A percentile compares a stretch with the other conserved stretches of the same genome.
Evolutionary conservation across 805 yeast genomes (phyloP).

Genomic region (Ogataea paradorogensis): DNA sequence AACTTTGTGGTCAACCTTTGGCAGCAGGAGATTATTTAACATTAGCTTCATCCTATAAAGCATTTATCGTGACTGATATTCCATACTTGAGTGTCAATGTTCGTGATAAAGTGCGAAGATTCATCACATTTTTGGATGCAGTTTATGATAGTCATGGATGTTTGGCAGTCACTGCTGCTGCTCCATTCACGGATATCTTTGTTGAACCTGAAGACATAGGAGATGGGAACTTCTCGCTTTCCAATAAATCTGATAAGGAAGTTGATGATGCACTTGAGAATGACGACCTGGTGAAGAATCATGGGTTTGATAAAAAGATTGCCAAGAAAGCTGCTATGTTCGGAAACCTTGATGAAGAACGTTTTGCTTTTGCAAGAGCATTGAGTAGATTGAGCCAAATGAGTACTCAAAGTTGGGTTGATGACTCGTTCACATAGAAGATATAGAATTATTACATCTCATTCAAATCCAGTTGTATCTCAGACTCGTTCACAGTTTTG

Average conservation of each 20-base stretch:
- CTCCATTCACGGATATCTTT: conserved; percentile 78
- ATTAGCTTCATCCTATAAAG: conserved; percentile 68
- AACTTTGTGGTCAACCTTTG: conserved; percentile 81
- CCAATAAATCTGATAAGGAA: conserved; percentile 28
- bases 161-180: conserved; percentile 85
- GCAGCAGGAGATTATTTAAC: conserved; percentile 95
- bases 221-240: conserved; percentile 43
- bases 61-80: conserved; percentile 88
- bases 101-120: conserved; percentile 83
- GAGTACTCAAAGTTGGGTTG: conserved; percentile 90
- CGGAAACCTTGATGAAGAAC: conserved; percentile 83
- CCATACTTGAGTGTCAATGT: conserved; percentile 77
- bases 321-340: conserved; percentile 75
- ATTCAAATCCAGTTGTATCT: conserved; percentile 53
- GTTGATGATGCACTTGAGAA: conserved; percentile 39
- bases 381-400: conserved; percentile 86
- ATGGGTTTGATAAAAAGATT: conserved; percentile 71
- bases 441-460: conserved; percentile 18
- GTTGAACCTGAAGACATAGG: conserved; percentile 72
- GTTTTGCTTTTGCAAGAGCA: conserved; percentile 96
- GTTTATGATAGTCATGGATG: conserved; percentile 89
- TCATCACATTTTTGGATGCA: conserved; percentile 93
- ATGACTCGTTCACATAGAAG: conserved; percentile 7
- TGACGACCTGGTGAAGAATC: conserved; percentile 66
- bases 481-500: conserved; percentile 48